Base-by-base conservation (phyloP, 192 early-diverging fungal species). In the Dispira parvispora region DNA sequence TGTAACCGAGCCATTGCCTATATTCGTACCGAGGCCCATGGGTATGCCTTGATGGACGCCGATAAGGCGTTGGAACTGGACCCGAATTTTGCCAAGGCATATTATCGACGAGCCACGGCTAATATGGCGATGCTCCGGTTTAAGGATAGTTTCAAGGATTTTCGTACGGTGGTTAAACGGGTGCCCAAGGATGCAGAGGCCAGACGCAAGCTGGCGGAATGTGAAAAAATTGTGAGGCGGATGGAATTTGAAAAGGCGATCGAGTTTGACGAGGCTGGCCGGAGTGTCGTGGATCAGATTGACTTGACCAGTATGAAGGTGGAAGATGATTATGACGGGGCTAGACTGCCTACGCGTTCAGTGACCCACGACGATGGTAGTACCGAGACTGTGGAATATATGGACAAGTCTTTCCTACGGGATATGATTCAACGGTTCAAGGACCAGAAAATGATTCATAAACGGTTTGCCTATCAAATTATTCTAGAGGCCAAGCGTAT, bases 231-330 rank as follows among this genome's bases (percentile, higher is more conserved):
- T 66, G 82, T 88, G 32, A 82, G 84, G 26, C 76, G 88, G 28
- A 78, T 86, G 46, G 82, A 87, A 64, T 96, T 99, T 75, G 94
- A 94, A 74, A 83, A 88, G 71, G 96, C 96, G 8, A 96, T 99
- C 65, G 78, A 80, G 49, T 80, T 84, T 66, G 72, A 81, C 43
- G 70, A 62, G 45, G 20, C 43, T 21, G 32, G 43, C 32, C 62
- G 68, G 62, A 68, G 74, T 3, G 68, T 74, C 52, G 74, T 73
- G 6, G 71, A 79, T 47, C 67, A 67, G 55, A 71, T 83, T 45
- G 78, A 80, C 56, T 52, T 75, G 50, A 63, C 62, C 62, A 74
- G 70, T 52, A 74, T 76, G 67, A 63, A 65, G 43, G 78, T 92
- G 20, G 82, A 87, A 52, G 76, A 82, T 43, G 71, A 77, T 1